Evolutionary conservation across 2,329 filamentous ascomycete species (phyloP).

Genomic region (Dothistroma septosporum): DNA sequence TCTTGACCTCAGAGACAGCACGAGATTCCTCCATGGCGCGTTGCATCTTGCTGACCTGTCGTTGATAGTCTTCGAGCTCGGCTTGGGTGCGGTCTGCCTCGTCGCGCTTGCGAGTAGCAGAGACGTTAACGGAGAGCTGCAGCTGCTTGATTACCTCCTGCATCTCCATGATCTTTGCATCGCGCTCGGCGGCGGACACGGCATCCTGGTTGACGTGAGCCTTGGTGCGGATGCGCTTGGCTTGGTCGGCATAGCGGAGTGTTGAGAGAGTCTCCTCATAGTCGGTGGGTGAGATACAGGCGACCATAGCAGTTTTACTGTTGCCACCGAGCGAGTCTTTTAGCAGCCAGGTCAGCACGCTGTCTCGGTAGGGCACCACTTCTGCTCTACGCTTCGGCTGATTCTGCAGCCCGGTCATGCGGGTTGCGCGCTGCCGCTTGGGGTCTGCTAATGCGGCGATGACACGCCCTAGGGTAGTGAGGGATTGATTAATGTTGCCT

Average conservation of each 20-base stretch:
- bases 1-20: constrained; percentile 89
- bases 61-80: constrained; percentile 89
- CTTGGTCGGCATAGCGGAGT: constrained; percentile 93
- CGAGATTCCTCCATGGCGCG: constrained; percentile 92
- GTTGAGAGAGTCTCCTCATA: constrained; percentile 97
- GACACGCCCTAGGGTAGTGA: constrained; percentile 90
- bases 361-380: constrained; percentile 89
- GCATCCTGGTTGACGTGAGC: constrained; percentile 95
- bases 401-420: constrained; percentile 47
- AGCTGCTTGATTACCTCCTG: constrained; percentile 85
- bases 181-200: constrained; percentile 84
- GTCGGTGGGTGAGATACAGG: constrained; percentile 89
- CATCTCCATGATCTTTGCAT: constrained; percentile 92
- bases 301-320: constrained; percentile 98
- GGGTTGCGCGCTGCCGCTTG: constrained; percentile 45
- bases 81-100: constrained; percentile 69
- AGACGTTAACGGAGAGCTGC: constrained; percentile 65
- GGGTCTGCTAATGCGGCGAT: constrained; percentile 82
- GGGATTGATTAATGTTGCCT: constrained; percentile 97
- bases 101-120: constrained; percentile 65
- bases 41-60: constrained; percentile 83
- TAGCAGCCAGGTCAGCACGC: constrained; percentile 75
- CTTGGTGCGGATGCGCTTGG: constrained; percentile 91
- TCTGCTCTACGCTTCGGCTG: constrained; percentile 45
- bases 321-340: constrained; percentile 96